Evolutionary conservation across 768 basidiomycete genomes (phyloP), one percentile per base, ranked within the genome.

Genomic region (Macrolepiota albuminosa): DNA sequence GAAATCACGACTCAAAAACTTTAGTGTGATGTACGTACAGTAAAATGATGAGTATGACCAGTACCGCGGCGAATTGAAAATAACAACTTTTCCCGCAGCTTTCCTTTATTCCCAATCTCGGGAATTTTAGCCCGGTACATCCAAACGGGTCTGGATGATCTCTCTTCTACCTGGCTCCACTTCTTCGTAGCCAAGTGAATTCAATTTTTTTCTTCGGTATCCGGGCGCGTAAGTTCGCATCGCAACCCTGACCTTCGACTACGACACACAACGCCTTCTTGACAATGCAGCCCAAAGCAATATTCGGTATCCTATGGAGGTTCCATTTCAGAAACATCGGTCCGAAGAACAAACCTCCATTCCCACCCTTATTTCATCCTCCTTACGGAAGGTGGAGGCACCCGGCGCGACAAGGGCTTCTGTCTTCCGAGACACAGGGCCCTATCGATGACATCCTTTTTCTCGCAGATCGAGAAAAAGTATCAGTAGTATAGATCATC

Each of bases 311-410:
- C 50, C 13, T 33, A 10, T 18, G 1, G 26, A 39, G 36, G 24
- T 53, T 53, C 36, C 51, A 54, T 54, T 39, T 42, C 26, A n/a
- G 53, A 54, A 54, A 40, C 36, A n/a, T 42, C 39, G 29, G 53
- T 43, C 18, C 42, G 42, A 43, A 7, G 39, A 54, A 54, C 37
- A 3, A 43, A 34, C 2, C 11, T 50, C 33, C n/a, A 36, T 11
- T n/a, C 13, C 33, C 45, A 36, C 13, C 33, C 50, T 51, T 36
- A 53, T 39, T 29, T 24, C 16, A 18, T 42, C 11, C 26, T 42
- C 40, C 29, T 54, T 40, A 9, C 39, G 26, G 24, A 39, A 26
- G n/a, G 51, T 16, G 8, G 16, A 16, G 7, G 4, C 10, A 6
- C 9, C 6, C 9, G n/a, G 37, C 36, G 29, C 24, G 16, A 40